Percentiles rank a stretch among this genome's conserved stretches.
Conservation (phyloP, 768 basidiomycete species). For the Tremella fuciformis region DNA sequence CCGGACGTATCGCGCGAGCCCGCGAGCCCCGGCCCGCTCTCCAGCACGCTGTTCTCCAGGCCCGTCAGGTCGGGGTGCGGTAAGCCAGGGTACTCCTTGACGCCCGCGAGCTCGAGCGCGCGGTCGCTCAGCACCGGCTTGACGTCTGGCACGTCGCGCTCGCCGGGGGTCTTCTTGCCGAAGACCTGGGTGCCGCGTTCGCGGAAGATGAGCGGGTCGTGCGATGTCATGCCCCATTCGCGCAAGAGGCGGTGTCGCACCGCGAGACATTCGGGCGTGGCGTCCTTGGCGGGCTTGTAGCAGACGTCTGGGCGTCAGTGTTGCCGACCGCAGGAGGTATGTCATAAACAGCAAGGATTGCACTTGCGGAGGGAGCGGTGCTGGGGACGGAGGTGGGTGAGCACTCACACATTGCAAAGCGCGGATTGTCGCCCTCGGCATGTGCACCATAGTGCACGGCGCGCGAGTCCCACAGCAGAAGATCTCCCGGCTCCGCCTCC, state of each 20-base stretch:
- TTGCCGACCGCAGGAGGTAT: too few relatives aligned
- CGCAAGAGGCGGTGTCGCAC: constrained; percentile 23
- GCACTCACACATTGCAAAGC: constrained; percentile 47
- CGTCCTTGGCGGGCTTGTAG: constrained; percentile 46
- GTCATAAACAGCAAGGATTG: too few relatives aligned
- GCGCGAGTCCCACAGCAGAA: constrained; percentile 49
- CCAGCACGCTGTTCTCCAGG: neutral
- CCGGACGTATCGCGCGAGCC: neutral
- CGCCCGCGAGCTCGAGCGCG: constrained; percentile 24
- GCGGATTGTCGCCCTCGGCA: constrained; percentile 28
- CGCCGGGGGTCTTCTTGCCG: constrained; percentile 13
- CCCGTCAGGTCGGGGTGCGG: neutral
- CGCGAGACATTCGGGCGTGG: constrained; percentile 28
- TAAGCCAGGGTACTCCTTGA: constrained; percentile 18
- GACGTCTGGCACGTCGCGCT: constrained; percentile 15
- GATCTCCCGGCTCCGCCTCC: constrained; percentile 44
- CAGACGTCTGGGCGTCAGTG: constrained; percentile 39
- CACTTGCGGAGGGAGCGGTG: neutral
- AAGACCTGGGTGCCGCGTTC: constrained; percentile 12
- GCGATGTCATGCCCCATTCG: constrained; percentile 29
- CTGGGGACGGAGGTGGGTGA: neutral
- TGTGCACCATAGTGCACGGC: constrained; percentile 46
- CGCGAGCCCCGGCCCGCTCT: neutral
- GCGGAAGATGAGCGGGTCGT: constrained; percentile 33
- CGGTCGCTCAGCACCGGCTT: constrained; percentile 21